Evolutionary conservation across 1,284 basidiomycete species (phyloP).

Genomic region (Melampsora larici-populina): DNA sequence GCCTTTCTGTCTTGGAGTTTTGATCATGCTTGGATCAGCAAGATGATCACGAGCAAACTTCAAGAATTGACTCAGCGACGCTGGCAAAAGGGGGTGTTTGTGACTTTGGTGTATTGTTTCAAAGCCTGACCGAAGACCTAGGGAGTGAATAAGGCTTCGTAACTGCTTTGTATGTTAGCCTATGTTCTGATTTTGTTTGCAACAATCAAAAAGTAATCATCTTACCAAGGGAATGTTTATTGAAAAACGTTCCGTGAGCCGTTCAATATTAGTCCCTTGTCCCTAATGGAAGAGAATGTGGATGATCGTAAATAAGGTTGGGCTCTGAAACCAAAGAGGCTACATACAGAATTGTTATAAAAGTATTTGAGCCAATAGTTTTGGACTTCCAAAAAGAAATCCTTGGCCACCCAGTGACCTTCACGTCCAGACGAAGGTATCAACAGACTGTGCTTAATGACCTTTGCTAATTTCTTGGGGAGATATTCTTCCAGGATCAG

Average conservation of each 20-base stretch:
- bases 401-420: conserved; percentile 2
- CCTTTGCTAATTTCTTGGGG: background rate
- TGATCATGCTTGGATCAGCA: too few relatives aligned
- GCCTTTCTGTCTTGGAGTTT: too few relatives aligned
- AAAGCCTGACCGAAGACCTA: too few relatives aligned
- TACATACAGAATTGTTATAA: background rate
- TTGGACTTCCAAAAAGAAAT: too few relatives aligned
- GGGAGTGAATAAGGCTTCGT: too few relatives aligned
- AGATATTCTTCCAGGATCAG: background rate
- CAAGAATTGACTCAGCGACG: too few relatives aligned
- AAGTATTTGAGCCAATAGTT: conserved; percentile 20
- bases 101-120: too few relatives aligned
- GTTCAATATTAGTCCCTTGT: background rate
- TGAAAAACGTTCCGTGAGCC: background rate
- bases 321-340: background rate
- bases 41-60: too few relatives aligned
- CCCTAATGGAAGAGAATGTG: background rate
- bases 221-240: conserved; percentile 1
- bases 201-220: too few relatives aligned
- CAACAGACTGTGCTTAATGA: background rate
- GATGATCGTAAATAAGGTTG: background rate
- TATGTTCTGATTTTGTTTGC: too few relatives aligned
- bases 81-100: too few relatives aligned
- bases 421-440: background rate
- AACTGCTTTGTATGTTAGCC: too few relatives aligned